Evolutionary conservation across 768 basidiomycete species (phyloP).

Genomic region (Lentinula aciculospora): DNA sequence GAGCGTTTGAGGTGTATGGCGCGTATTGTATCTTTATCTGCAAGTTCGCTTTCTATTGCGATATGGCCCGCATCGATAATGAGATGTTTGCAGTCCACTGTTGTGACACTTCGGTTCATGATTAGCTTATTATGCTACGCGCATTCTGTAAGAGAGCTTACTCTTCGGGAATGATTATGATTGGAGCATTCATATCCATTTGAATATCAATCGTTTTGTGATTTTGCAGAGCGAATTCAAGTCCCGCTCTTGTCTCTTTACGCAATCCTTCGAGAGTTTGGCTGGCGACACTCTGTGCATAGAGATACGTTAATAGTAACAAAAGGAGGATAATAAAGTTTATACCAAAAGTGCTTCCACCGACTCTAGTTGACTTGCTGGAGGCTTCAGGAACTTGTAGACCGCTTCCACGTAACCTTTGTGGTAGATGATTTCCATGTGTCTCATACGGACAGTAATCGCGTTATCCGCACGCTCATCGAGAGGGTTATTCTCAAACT

Average conservation of each 20-base stretch:
- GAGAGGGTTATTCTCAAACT: constrained; percentile 88
- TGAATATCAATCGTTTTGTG: constrained; percentile 97
- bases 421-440: constrained; percentile 97
- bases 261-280: constrained; percentile 90
- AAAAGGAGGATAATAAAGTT: constrained; percentile 6
- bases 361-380: constrained; percentile 90
- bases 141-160: constrained; percentile 28
- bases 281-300: constrained; percentile 85
- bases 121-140: background rate
- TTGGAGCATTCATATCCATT: constrained; percentile 93
- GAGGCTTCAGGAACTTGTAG: constrained; percentile 88
- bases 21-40: constrained; percentile 72
- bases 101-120: constrained; percentile 54
- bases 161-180: constrained; percentile 97
- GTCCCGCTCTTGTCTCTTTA: constrained; percentile 89
- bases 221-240: constrained; percentile 88
- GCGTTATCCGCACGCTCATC: constrained; percentile 90
- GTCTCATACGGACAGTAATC: constrained; percentile 82
- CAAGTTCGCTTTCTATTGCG: constrained; percentile 85
- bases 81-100: constrained; percentile 74
- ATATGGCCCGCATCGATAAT: constrained; percentile 97
- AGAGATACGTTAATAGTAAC: constrained; percentile 5
- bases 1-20: constrained; percentile 79
- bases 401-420: constrained; percentile 90
- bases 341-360: constrained; percentile 86